phyloP scores from a whole-genome alignment of 345 rosid species.

The Acer saccharum region DNA sequence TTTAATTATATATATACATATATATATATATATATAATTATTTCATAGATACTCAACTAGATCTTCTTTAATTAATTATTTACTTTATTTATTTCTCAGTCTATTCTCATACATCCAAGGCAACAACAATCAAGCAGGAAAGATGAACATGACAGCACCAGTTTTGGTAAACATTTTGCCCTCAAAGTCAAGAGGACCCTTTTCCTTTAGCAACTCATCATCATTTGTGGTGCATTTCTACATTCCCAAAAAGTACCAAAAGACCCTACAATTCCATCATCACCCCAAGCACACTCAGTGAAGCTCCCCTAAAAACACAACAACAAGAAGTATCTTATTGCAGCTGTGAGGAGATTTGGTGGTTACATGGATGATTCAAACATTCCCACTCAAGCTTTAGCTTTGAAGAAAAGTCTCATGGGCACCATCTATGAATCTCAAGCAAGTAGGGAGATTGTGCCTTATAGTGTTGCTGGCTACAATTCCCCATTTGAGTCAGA shows the following conservation, averaged over 20 bases:
- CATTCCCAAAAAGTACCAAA: slow-evolving; percentile 20
- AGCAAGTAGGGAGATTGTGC: background rate
- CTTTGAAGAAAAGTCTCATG: slow-evolving; percentile 17
- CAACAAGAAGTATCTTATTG: background rate
- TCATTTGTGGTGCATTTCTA: slow-evolving; percentile 27
- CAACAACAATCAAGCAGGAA: slow-evolving; percentile 25
- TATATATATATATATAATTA: too few species aligned
- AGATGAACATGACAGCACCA: slow-evolving; percentile 34
- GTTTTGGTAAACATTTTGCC: slow-evolving; percentile 27
- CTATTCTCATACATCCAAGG: slow-evolving; percentile 29
- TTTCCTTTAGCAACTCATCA: slow-evolving; percentile 11
- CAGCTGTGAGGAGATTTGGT: slow-evolving; percentile 32
- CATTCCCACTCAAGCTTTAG: too few species aligned
- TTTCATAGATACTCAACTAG: background rate
- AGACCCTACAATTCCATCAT: slow-evolving; percentile 12
- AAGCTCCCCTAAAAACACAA: too few species aligned
- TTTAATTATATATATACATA: too few species aligned
- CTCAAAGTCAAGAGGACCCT: background rate
- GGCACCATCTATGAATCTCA: background rate
- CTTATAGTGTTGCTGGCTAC: slow-evolving; percentile 29
- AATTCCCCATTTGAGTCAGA: slow-evolving; percentile 25
- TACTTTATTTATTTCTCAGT: slow-evolving; percentile 10
- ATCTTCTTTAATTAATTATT: background rate
- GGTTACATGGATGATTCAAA: slow-evolving; percentile 25
- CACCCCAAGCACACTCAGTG: background rate